phyloP scores from a whole-genome alignment of 257 asterid species.

The Leptodermis oblonga region DNA sequence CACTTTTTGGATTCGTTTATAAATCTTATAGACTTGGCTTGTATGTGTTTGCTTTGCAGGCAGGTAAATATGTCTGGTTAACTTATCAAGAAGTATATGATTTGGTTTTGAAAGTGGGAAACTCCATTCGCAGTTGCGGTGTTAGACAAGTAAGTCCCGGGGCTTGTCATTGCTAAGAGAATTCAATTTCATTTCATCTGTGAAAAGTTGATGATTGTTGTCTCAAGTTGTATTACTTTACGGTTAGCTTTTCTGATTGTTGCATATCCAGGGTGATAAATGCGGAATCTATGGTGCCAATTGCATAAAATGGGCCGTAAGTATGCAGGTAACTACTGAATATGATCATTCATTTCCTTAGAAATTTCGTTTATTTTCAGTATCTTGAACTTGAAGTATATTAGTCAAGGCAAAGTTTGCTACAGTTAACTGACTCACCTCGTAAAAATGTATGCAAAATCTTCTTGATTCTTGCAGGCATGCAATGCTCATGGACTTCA shows the following conservation, averaged over 20 bases:
- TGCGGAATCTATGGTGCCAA: slow-evolving; percentile 86
- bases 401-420: too few relatives aligned
- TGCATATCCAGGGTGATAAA: slow-evolving; percentile 47
- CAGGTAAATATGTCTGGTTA: slow-evolving; percentile 60
- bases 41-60: slow-evolving; percentile 42
- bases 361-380: background rate
- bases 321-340: slow-evolving; percentile 62
- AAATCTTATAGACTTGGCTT: too few relatives aligned
- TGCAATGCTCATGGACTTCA: slow-evolving; percentile 75
- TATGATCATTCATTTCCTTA: background rate
- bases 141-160: slow-evolving; percentile 44
- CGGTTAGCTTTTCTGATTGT: background rate
- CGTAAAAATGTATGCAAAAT: background rate
- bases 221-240: background rate
- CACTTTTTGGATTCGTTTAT: background rate
- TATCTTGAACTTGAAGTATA: background rate
- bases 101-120: slow-evolving; percentile 52
- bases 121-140: slow-evolving; percentile 52
- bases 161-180: background rate
- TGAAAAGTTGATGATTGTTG: background rate
- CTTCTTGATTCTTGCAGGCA: slow-evolving; percentile 43
- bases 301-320: slow-evolving; percentile 69
- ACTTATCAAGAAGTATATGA: slow-evolving; percentile 62
- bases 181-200: background rate
- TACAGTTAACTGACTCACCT: background rate